phyloP scores from a whole-genome alignment of 2,329 filamentous ascomycete species.

The Venturia effusa region DNA sequence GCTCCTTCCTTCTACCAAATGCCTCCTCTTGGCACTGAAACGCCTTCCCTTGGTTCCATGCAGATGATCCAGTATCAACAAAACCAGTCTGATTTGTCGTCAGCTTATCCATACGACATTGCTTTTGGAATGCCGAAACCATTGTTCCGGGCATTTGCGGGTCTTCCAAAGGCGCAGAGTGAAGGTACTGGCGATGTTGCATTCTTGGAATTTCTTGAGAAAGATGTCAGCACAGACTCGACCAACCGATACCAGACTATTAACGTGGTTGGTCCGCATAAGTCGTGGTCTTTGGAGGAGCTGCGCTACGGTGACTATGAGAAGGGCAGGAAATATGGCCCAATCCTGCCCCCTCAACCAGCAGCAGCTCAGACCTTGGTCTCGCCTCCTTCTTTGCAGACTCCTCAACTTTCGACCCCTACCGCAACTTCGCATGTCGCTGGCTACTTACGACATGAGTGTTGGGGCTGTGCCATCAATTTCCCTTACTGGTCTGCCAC shows the following conservation, averaged over 20 bases:
- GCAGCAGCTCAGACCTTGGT: background rate
- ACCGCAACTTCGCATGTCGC: background rate
- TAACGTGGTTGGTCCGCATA: conserved; percentile 66
- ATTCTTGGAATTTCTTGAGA: conserved; percentile 56
- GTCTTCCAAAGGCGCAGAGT: conserved; percentile 17
- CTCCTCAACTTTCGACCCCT: background rate
- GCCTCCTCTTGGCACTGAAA: too few relatives aligned
- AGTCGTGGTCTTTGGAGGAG: conserved; percentile 74
- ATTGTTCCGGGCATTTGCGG: background rate
- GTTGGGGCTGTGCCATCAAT: background rate
- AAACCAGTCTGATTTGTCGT: background rate
- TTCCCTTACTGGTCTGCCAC: background rate
- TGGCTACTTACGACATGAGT: background rate
- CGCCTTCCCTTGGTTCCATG: background rate
- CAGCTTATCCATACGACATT: background rate
- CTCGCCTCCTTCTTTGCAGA: background rate
- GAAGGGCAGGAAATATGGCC: conserved; percentile 69
- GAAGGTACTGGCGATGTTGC: conserved; percentile 55
- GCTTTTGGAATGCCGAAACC: background rate
- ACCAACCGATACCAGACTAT: conserved; percentile 66
- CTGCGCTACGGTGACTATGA: conserved; percentile 68
- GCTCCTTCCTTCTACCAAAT: too few relatives aligned
- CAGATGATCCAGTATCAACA: background rate
- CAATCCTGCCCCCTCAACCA: background rate
- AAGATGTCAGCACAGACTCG: conserved; percentile 51